Evolutionary conservation across 139 green algal species (phyloP).

Genomic region (Chlorella ohadii): DNA sequence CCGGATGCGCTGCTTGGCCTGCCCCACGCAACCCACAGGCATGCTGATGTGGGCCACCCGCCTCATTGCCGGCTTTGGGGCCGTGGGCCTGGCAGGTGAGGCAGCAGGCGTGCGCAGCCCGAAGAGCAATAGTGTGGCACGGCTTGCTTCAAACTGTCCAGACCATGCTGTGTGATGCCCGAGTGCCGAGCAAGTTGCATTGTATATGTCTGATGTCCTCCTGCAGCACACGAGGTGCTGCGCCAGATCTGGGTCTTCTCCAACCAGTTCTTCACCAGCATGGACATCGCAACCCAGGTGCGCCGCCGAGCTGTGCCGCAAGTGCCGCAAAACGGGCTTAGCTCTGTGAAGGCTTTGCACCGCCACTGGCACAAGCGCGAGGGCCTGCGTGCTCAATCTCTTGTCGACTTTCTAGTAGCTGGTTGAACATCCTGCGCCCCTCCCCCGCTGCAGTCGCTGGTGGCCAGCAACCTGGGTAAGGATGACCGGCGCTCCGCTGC

Average conservation of each 20-base stretch:
- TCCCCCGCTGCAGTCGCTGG: constrained; percentile 29
- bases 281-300: constrained; percentile 54
- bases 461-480: constrained; percentile 43
- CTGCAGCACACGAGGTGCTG: constrained; percentile 48
- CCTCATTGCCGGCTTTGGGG: constrained; percentile 44
- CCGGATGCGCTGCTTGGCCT: too few species aligned
- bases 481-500: constrained; percentile 30
- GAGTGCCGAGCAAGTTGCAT: too few species aligned
- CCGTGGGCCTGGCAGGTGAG: constrained; percentile 40
- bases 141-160: neutral
- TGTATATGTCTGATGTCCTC: too few species aligned
- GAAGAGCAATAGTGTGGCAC: too few species aligned
- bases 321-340: neutral
- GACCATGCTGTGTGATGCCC: too few species aligned
- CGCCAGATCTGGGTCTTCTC: constrained; percentile 44
- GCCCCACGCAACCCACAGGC: too few species aligned
- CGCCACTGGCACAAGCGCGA: too few species aligned
- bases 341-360: too few species aligned
- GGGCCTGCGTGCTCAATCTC: too few species aligned
- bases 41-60: constrained; percentile 44
- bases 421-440: neutral
- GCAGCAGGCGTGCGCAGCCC: too few species aligned
- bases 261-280: constrained; percentile 42
- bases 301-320: neutral
- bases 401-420: too few species aligned